Conservation (phyloP, 176 grass and related monocot species). For the Carex pumila region DNA sequence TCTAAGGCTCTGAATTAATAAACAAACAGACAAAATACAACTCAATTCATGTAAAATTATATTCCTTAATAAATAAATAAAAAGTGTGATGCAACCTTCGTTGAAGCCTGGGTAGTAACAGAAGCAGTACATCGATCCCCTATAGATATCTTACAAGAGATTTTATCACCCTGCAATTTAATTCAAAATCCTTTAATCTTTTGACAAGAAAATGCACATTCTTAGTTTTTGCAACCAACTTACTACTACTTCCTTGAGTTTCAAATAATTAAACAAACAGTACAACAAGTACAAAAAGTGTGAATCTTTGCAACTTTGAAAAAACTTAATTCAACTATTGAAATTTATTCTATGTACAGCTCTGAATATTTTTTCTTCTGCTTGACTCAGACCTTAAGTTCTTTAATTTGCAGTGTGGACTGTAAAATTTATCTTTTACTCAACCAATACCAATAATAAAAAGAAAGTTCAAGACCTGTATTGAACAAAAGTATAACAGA, state of each 20-base stretch:
- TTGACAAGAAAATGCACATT: background rate
- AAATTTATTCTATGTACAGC: background rate
- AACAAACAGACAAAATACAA: background rate
- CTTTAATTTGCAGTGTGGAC: background rate
- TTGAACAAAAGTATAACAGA: background rate
- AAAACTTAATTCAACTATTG: background rate
- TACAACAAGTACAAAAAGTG: background rate
- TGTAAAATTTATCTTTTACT: background rate
- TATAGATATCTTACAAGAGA: constrained; percentile 53
- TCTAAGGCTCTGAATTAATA: background rate
- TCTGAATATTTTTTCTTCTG: background rate
- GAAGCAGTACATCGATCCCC: constrained; percentile 60
- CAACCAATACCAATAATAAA: background rate
- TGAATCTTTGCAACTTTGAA: background rate
- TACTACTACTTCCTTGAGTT: background rate
- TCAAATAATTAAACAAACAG: background rate
- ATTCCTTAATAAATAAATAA: background rate
- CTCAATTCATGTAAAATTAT: background rate
- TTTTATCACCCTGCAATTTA: constrained; percentile 49
- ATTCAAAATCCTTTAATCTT: background rate
- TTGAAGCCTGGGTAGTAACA: constrained; percentile 83
- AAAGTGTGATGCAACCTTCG: constrained; percentile 44
- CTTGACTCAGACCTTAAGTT: background rate
- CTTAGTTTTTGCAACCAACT: background rate
- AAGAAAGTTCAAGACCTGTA: background rate